These are phyloP conservation scores for Clitocybe nebularis DNA, from an alignment of 1,284 basidiomycete species.

Conservation along the genomic window DNA sequence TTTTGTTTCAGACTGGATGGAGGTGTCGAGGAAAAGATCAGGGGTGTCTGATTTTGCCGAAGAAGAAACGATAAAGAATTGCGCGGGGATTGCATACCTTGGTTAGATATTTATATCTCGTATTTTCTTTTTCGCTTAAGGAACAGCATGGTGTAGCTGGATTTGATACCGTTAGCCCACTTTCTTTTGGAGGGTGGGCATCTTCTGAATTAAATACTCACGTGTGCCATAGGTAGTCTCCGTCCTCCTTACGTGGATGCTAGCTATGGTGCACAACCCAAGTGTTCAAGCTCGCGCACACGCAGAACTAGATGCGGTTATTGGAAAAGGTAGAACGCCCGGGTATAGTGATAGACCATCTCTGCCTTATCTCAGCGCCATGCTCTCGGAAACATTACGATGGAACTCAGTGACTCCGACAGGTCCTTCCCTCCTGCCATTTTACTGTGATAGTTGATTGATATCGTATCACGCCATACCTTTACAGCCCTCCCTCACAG, in stretches of 20 bases:
- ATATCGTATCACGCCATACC: neutral
- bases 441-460: neutral
- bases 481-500: neutral
- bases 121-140: neutral
- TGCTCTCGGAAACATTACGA: conserved; percentile 2
- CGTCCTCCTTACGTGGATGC: neutral
- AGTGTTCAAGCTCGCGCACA: conserved; percentile 2
- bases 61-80: conserved; percentile 1
- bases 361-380: neutral
- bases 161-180: conserved; percentile 2
- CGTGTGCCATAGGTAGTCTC: conserved; percentile 1
- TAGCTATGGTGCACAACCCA: conserved; percentile 1
- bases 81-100: conserved; percentile 1
- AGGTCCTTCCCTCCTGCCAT: neutral
- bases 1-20: neutral
- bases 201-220: neutral
- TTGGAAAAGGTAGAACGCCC: neutral
- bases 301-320: conserved; percentile 2
- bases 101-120: neutral
- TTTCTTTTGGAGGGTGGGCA: neutral
- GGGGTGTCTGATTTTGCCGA: neutral
- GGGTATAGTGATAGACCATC: neutral
- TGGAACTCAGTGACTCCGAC: neutral
- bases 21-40: neutral
- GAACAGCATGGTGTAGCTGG: neutral